Evolutionary conservation across 2,329 filamentous ascomycete genomes (phyloP).

Genomic region (Thermoascus crustaceus): DNA sequence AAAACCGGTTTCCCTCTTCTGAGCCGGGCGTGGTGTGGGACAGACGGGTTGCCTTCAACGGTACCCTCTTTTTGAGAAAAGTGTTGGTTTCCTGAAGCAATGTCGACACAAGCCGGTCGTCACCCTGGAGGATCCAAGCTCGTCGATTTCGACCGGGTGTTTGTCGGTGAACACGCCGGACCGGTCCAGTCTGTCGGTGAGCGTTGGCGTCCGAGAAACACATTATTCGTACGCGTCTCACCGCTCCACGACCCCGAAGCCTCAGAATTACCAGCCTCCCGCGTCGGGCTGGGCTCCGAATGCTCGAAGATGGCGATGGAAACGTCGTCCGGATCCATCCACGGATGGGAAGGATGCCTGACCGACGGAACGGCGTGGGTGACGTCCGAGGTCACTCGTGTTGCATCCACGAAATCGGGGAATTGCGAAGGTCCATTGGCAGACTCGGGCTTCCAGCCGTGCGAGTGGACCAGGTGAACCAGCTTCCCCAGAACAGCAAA

Average conservation of each 20-base stretch:
- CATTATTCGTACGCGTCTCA: conserved; percentile 17
- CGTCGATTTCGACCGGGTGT: too few species aligned
- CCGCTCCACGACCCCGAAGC: conserved; percentile 22
- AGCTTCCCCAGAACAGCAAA: conserved; percentile 42
- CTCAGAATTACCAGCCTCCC: conserved; percentile 16
- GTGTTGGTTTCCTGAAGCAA: too few species aligned
- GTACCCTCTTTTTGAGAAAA: too few species aligned
- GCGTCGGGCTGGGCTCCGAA: conserved; percentile 11
- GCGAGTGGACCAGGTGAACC: conserved; percentile 33
- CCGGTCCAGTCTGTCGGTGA: not conserved
- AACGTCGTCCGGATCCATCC: conserved; percentile 29
- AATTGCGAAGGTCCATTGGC: conserved; percentile 16
- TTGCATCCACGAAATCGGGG: conserved; percentile 39
- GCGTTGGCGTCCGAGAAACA: not conserved
- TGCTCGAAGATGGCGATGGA: conserved; percentile 34
- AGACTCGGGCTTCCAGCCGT: conserved; percentile 32
- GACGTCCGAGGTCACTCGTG: conserved; percentile 34
- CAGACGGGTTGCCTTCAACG: too few species aligned
- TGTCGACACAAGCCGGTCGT: too few species aligned
- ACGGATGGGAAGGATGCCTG: conserved; percentile 14
- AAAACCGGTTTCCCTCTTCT: too few species aligned
- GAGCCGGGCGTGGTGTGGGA: too few species aligned
- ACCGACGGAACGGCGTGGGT: conserved; percentile 27
- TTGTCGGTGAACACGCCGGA: not conserved
- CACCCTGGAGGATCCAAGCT: too few species aligned